Evolutionary conservation across 768 basidiomycete genomes (phyloP).

Genomic region (Podaxis pistillaris): DNA sequence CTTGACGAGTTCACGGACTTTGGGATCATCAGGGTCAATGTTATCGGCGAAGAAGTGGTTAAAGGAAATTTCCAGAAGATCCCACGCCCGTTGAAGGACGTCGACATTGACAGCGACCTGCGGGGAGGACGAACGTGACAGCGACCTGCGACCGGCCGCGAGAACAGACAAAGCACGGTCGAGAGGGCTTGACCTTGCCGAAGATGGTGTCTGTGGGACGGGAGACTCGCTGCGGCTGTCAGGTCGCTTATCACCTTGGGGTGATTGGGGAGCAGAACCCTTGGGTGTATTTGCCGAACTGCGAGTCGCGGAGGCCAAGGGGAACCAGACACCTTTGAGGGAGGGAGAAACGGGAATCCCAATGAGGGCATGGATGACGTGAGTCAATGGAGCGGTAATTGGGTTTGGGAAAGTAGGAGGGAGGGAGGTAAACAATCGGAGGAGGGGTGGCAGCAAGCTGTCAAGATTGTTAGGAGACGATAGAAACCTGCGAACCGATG

Average conservation of each 20-base stretch:
- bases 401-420: slow-evolving; percentile 63
- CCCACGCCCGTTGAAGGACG: slow-evolving; percentile 61
- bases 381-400: slow-evolving; percentile 70
- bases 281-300: slow-evolving; percentile 37
- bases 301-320: slow-evolving; percentile 33
- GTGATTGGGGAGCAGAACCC: slow-evolving; percentile 30
- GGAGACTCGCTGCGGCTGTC: slow-evolving; percentile 42
- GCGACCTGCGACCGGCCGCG: slow-evolving; percentile 47
- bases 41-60: slow-evolving; percentile 66
- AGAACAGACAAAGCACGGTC: slow-evolving; percentile 60
- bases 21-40: slow-evolving; percentile 60
- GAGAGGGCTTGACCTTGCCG: slow-evolving; percentile 43
- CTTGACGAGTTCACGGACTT: slow-evolving; percentile 52
- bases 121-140: slow-evolving; percentile 49
- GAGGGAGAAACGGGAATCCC: slow-evolving; percentile 65
- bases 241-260: slow-evolving; percentile 30
- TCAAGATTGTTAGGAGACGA: neutral
- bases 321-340: slow-evolving; percentile 65
- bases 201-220: slow-evolving; percentile 27
- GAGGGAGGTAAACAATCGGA: slow-evolving; percentile 68
- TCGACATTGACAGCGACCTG: slow-evolving; percentile 35
- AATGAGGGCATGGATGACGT: slow-evolving; percentile 81
- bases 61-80: slow-evolving; percentile 61
- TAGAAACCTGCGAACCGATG: neutral
- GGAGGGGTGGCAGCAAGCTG: slow-evolving; percentile 70